Conservation (phyloP, 345 rosid genomes). For the Linum trigynum region DNA sequence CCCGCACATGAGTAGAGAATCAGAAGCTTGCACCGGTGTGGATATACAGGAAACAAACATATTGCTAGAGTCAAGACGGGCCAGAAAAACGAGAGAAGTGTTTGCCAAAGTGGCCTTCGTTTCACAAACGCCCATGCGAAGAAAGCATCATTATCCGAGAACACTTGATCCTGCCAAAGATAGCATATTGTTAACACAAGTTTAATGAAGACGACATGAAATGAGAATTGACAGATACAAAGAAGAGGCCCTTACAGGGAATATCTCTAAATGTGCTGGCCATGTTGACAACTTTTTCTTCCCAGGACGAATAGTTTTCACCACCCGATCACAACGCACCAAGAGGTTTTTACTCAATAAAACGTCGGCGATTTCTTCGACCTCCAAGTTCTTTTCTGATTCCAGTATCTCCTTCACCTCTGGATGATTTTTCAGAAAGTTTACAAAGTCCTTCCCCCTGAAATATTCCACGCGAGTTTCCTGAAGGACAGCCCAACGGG, state of each 20-base stretch:
- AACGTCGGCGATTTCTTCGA: conserved; percentile 75
- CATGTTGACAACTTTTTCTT: conserved; percentile 94
- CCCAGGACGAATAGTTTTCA: conserved; percentile 96
- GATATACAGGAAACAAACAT: conserved; percentile 94
- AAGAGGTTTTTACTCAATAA: conserved; percentile 73
- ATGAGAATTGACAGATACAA: conserved; percentile 7
- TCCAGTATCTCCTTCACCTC: conserved; percentile 76
- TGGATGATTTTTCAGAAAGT: conserved; percentile 67
- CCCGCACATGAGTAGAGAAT: conserved; percentile 91
- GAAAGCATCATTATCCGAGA: conserved; percentile 87
- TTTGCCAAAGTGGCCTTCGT: conserved; percentile 88
- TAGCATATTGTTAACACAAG: background rate
- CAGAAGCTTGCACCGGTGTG: conserved; percentile 78
- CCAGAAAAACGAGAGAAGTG: conserved; percentile 94
- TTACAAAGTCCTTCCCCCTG: conserved; percentile 82
- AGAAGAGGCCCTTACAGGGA: conserved; percentile 51
- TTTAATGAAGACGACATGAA: background rate
- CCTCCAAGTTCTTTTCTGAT: conserved; percentile 58
- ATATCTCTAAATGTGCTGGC: conserved; percentile 97
- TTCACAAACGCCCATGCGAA: conserved; percentile 96
- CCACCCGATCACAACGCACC: conserved; percentile 96
- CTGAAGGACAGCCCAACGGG: conserved; percentile 95
- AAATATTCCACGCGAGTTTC: conserved; percentile 97
- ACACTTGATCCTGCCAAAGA: conserved; percentile 68
- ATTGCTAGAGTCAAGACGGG: conserved; percentile 94